Evolutionary conservation across 495 filamentous ascomycete species (phyloP).

Genomic region (Xylaria curta): DNA sequence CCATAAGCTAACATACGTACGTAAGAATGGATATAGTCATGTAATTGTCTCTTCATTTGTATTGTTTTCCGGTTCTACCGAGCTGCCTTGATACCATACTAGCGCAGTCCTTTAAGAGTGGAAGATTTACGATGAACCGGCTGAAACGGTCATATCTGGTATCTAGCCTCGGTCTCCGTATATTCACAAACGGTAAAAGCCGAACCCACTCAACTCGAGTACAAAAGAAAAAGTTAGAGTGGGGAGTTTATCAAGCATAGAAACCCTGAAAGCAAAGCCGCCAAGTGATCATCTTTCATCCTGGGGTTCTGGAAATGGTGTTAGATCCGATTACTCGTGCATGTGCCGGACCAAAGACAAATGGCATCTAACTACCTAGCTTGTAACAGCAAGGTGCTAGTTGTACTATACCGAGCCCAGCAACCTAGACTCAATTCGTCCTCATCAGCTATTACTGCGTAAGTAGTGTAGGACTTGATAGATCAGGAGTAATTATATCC

Average conservation of each 20-base stretch:
- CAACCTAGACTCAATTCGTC: constrained; percentile 1
- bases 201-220: background rate
- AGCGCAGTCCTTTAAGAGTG: background rate
- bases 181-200: background rate
- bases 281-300: background rate
- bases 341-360: background rate
- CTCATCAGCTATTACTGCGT: background rate
- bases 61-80: background rate
- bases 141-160: background rate
- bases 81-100: background rate
- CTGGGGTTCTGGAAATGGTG: background rate
- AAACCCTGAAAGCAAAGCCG: background rate
- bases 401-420: background rate
- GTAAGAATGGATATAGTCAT: background rate
- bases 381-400: background rate
- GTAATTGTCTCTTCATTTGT: background rate
- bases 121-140: background rate
- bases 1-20: background rate
- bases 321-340: constrained; percentile 1
- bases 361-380: background rate
- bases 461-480: background rate
- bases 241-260: background rate
- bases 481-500: background rate
- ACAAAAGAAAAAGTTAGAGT: background rate
- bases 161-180: background rate